phyloP scores from a whole-genome alignment of 768 basidiomycete species.

The Calocera viscosa region DNA sequence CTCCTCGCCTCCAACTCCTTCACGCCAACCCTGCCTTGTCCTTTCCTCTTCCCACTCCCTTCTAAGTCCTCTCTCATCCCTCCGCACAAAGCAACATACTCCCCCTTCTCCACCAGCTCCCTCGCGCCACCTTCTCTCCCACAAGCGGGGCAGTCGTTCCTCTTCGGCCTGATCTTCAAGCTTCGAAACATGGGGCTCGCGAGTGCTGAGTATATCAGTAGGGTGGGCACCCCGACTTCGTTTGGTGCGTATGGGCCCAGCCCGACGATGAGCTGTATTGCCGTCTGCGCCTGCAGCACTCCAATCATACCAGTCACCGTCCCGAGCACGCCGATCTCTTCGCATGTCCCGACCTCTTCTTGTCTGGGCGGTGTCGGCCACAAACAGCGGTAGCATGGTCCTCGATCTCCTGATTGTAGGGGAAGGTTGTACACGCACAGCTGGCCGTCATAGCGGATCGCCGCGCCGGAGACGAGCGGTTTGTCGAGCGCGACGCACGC shows the following conservation, averaged over 20 bases:
- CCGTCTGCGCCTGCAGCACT: slow-evolving; percentile 76
- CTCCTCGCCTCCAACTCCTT: slow-evolving; percentile 13
- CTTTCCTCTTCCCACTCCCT: slow-evolving; percentile 35
- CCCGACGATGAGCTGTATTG: slow-evolving; percentile 65
- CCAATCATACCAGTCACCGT: slow-evolving; percentile 83
- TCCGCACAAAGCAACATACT: slow-evolving; percentile 83
- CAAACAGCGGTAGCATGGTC: slow-evolving; percentile 89
- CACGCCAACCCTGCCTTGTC: slow-evolving; percentile 22
- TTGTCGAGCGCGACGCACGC: slow-evolving; percentile 60
- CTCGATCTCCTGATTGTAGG: slow-evolving; percentile 22
- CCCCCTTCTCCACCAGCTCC: slow-evolving; percentile 40
- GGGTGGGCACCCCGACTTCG: slow-evolving; percentile 30
- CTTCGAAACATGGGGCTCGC: slow-evolving; percentile 60
- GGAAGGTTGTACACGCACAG: slow-evolving; percentile 58
- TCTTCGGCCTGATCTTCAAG: slow-evolving; percentile 65
- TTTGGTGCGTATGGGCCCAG: slow-evolving; percentile 39
- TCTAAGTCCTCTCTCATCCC: slow-evolving; percentile 58
- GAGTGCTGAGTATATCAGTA: slow-evolving; percentile 67
- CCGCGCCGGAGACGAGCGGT: slow-evolving; percentile 86
- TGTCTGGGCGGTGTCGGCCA: slow-evolving; percentile 69
- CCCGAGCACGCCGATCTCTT: slow-evolving; percentile 79
- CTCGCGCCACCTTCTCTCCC: slow-evolving; percentile 38
- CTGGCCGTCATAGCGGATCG: slow-evolving; percentile 74
- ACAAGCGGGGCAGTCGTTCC: slow-evolving; percentile 64
- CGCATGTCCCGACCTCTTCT: slow-evolving; percentile 60